phyloP scores from a whole-genome alignment of 768 basidiomycete species.

The Agaricus blazei region DNA sequence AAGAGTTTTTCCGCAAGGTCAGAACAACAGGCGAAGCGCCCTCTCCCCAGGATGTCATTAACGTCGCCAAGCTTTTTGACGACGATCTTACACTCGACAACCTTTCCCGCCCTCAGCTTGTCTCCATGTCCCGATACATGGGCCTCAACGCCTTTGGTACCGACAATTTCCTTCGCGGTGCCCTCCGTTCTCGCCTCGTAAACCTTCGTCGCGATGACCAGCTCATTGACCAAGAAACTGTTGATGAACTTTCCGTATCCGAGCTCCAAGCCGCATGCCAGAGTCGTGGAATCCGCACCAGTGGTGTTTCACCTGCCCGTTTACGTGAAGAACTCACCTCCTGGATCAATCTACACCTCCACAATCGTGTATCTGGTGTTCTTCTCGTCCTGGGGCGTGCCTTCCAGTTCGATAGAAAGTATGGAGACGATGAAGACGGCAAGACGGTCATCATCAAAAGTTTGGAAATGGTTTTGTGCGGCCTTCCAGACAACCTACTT shows the following conservation, averaged over 20 bases:
- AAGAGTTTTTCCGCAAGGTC: constrained; percentile 98
- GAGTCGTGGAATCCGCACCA: constrained; percentile 87
- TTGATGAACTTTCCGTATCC: constrained; percentile 83
- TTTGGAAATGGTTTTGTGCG: constrained; percentile 86
- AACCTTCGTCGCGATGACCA: constrained; percentile 90
- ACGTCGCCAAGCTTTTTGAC: constrained; percentile 94
- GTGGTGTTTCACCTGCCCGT: constrained; percentile 80
- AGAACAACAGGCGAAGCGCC: constrained; percentile 95
- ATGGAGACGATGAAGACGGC: constrained; percentile 72
- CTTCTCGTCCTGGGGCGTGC: constrained; percentile 91
- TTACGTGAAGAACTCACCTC: constrained; percentile 85
- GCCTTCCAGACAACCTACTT: constrained; percentile 92
- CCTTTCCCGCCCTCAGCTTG: constrained; percentile 94
- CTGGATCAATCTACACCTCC: constrained; percentile 91
- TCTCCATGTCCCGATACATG: constrained; percentile 98
- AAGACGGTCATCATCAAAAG: constrained; percentile 77
- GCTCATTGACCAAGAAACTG: constrained; percentile 84
- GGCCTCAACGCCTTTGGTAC: constrained; percentile 97
- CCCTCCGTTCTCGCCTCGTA: constrained; percentile 78
- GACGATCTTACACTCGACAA: constrained; percentile 98
- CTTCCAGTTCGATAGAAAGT: constrained; percentile 84
- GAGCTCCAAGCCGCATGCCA: constrained; percentile 94
- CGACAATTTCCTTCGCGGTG: constrained; percentile 94
- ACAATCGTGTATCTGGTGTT: constrained; percentile 89
- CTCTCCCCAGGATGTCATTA: constrained; percentile 82